Base-by-base conservation (phyloP, 2,329 filamentous ascomycete genomes). In the Ascochyta lentis region DNA sequence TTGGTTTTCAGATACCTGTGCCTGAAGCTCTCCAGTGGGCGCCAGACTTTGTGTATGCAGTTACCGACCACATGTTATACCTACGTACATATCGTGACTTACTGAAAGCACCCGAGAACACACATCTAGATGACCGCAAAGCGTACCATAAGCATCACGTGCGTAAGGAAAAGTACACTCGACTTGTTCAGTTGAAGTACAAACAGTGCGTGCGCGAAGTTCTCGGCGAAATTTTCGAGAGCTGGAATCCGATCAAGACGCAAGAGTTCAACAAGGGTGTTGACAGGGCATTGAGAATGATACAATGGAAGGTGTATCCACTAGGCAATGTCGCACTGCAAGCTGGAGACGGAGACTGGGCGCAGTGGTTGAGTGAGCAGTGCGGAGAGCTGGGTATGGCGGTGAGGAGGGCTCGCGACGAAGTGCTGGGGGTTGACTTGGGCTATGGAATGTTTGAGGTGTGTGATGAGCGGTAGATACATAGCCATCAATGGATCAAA, bases 181-280 rank as follows among this genome's bases (percentile, higher is more conserved):
- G 37, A 13, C 23, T 43, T 3, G 27, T 60, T 3, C 54, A 56
- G 13, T 27, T 38, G 2, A 33, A 16, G 6, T 61, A 51, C 31
- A 59, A 58, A 34, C 6, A 38, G 2, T 42, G 39, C 19, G 31
- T 60, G 12, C 34, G 26, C 3, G 43, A 55, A 24, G 40, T 45
- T 29, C 34, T 65, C 12, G 44, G 38, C 12, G 54, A 57, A 5
- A 5, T 58, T 2, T 59, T 65, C 41, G 6, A 39, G 3, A 34
- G 23, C 2, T 59, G 49, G 57, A 52, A 16, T n/a, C 22, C 15
- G 24, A 50, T 49, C 24, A 29, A 60, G 13, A 66, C 45, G 26
- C 43, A 51, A 48, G n/a, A 42, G 16, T 64, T 68, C 43, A 66
- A 68, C 33, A 64, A 63, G 13, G 60, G 64, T 2, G 42, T 64